These are phyloP conservation scores for Myxozyma nipponensis DNA, from an alignment of 805 yeast species.

Conservation along the genomic window DNA sequence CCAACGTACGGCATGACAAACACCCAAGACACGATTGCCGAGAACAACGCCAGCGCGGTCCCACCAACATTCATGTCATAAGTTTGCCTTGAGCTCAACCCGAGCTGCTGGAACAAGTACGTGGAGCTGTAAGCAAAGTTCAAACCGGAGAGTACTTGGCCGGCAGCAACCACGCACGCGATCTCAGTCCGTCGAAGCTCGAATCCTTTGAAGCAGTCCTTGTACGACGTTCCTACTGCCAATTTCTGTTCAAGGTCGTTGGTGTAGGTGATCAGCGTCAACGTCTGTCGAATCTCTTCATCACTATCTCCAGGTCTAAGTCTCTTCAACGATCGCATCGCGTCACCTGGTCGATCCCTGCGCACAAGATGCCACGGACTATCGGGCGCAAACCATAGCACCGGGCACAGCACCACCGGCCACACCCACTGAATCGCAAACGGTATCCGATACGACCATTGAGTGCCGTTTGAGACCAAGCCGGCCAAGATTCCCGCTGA, in stretches of 20 bases:
- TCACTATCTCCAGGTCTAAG: constrained; percentile 1
- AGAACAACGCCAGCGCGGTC: constrained; percentile 37
- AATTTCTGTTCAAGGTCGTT: constrained; percentile 13
- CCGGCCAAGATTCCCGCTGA: constrained; percentile 51
- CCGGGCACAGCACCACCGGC: constrained; percentile 45
- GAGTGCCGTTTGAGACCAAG: constrained; percentile 30
- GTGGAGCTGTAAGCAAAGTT: constrained; percentile 37
- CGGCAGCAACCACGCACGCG: constrained; percentile 38
- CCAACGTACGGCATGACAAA: constrained; percentile 32
- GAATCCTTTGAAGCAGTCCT: constrained; percentile 20
- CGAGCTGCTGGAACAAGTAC: constrained; percentile 49
- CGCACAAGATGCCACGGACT: constrained; percentile 22
- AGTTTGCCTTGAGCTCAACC: constrained; percentile 34
- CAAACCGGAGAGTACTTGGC: constrained; percentile 41
- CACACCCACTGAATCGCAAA: constrained; percentile 61
- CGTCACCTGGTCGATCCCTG: constrained; percentile 4
- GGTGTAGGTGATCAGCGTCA: constrained; percentile 12
- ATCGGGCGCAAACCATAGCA: constrained; percentile 46
- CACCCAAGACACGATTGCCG: constrained; percentile 32
- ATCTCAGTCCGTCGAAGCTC: constrained; percentile 28
- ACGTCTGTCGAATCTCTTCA: background rate
- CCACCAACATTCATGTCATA: constrained; percentile 48
- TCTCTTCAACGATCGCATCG: constrained; percentile 3
- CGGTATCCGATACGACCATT: constrained; percentile 50
- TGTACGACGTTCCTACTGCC: constrained; percentile 12